Evolutionary conservation across 352 stramenopile species (phyloP), one percentile per base, ranked within the genome.

Genomic region (Phytophthora vignae): DNA sequence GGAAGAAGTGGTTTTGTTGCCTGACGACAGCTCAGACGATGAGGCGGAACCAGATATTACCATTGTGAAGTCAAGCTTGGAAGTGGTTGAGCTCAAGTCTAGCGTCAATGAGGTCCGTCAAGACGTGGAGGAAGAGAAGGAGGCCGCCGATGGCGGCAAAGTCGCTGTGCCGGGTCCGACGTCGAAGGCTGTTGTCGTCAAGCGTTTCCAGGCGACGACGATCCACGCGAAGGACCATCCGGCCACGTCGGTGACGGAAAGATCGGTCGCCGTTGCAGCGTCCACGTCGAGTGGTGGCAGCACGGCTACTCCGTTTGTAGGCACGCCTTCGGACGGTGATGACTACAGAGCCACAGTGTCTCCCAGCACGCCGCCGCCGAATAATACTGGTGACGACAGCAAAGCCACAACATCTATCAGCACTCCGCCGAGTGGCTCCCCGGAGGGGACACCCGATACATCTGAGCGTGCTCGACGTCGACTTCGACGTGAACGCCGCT

Each of bases 1-100:
- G 0, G 82, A 90, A 64, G 79, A 85, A 55, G 82, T 90, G 19
- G 78, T 87, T 44, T 54, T 89, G 27, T 17, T 82, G 22, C 60
- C 71, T 31, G 68, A 74, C n/a, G 61, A 64, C 14, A 71, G 63
- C 54, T 73, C 67, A 36, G 56, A 78, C 44, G 67, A 74, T n/a
- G 66, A 74, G 52, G 67, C 4, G 3, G 49, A 27, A 21, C 46
- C 57, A 22, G 40, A 50, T 27, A n/a, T 27, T 54, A 46, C 4
- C 22, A 10, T 31, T 0, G 55, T 60, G 15, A 65, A 84, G 27
- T 29, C 46, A 1, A 66, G 64, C 48, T 52, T 56, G 14, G 66
- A 83, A 60, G 55, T 46, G 25, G 12, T 64, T 0, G 59, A 77
- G 44, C 4, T 53, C 27, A 38, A 46, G 15, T 58, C 48, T 10